phyloP scores from a whole-genome alignment of 2,329 filamentous ascomycete species.

The Coniella vitis region DNA sequence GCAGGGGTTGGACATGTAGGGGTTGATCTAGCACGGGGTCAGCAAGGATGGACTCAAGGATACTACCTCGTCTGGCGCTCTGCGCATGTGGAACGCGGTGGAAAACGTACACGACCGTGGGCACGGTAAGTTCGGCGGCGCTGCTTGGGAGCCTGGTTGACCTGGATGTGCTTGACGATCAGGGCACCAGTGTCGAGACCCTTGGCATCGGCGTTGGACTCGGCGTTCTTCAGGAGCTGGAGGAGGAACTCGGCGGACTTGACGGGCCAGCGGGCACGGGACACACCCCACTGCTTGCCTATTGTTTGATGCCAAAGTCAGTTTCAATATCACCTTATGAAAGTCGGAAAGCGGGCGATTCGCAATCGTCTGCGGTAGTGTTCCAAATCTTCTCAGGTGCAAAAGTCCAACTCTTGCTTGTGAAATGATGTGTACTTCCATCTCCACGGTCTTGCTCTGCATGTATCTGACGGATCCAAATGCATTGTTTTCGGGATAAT shows the following conservation, averaged over 20 bases:
- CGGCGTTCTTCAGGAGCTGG: slow-evolving; percentile 93
- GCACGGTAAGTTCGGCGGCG: slow-evolving; percentile 98
- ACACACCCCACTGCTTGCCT: slow-evolving; percentile 99
- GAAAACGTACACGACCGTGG: slow-evolving; percentile 89
- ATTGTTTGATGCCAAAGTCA: slow-evolving; percentile 15
- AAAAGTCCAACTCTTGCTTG: not conserved
- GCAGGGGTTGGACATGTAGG: slow-evolving; percentile 99
- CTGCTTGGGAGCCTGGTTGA: slow-evolving; percentile 99
- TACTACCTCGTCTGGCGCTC: not conserved
- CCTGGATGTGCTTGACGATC: slow-evolving; percentile 99
- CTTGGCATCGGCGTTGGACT: slow-evolving; percentile 95
- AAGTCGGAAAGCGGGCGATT: not conserved
- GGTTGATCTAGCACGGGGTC: slow-evolving; percentile 75
- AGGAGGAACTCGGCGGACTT: slow-evolving; percentile 99
- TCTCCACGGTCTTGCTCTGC: not conserved
- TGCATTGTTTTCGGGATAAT: not conserved
- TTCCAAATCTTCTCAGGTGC: not conserved
- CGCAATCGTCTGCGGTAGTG: not conserved
- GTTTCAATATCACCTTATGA: not conserved
- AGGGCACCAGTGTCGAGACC: slow-evolving; percentile 96
- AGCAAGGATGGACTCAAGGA: slow-evolving; percentile 17
- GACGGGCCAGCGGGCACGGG: slow-evolving; percentile 96
- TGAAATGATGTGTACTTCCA: too few relatives aligned
- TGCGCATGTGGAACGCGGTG: slow-evolving; percentile 2
- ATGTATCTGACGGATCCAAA: too few relatives aligned